Evolutionary conservation across 208 protist genomes (phyloP), one percentile per base, ranked within the genome.

Genomic region (Crithidia brevicula): DNA sequence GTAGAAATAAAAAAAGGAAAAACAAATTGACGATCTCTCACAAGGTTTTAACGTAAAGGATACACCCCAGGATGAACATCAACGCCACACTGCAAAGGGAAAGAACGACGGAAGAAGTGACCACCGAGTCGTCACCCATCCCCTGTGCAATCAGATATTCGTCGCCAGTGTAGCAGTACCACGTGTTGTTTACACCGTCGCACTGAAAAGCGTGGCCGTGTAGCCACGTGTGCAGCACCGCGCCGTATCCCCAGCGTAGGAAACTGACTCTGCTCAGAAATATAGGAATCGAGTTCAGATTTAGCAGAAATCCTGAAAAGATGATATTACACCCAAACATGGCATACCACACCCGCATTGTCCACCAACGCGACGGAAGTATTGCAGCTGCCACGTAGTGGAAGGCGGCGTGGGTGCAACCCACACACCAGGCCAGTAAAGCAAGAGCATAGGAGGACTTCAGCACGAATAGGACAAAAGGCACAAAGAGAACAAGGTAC

Each of bases 271-370:
- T 47, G 23, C 80, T 66, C 13, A 92, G 40, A 34, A 59, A 30
- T 3, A 40, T 16, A 20, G 82, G 82, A 27, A 86, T 51, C 10
- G 82, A 76, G 23, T 67, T 77, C 33, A 89, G 54, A 59, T 92
- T 92, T 34, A 92, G 40, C 33, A 92, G 71, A 60, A 86, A 92
- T 1, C 86, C 86, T 23, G 80, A 92, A 53, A 74, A 83, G 20
- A 89, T 72, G 30, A 82, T 79, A 60, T 62, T 76, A 70, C 80
- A 89, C 4, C 58, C 77, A 42, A 87, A 66, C 60, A 77, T 84
- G 9, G 57, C 38, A 30, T 76, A 70, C 25, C 70, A 66, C 23
- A 74, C 38, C 23, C 71, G 56, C 36, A 40, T 46, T n/a, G 72
- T 77, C 30, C 33, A 58, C 27, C 61, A 61, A n/a, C 54, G 56